Conservation (phyloP, 2,329 filamentous ascomycete species). For the Hypoxylon sp. region DNA sequence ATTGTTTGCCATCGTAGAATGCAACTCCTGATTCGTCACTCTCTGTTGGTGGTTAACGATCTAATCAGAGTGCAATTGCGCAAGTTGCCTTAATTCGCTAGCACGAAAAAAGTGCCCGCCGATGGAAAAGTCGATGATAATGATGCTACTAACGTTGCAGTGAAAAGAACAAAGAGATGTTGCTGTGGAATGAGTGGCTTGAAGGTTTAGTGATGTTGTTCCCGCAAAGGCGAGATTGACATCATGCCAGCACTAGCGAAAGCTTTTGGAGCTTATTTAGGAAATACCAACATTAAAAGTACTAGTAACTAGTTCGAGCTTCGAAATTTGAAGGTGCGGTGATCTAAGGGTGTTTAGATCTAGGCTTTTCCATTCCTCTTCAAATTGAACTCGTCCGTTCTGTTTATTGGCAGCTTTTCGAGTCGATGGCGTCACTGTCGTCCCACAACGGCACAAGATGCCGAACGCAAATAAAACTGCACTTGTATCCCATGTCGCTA, state of each 20-base stretch:
- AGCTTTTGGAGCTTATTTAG: slow-evolving; percentile 38
- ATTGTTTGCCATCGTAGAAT: slow-evolving; percentile 36
- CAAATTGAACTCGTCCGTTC: slow-evolving; percentile 12
- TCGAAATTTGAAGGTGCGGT: slow-evolving; percentile 3
- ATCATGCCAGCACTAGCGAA: slow-evolving; percentile 39
- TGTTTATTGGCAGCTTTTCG: slow-evolving; percentile 21
- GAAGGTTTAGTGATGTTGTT: slow-evolving; percentile 6
- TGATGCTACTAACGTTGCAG: slow-evolving; percentile 11
- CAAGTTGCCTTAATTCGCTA: not conserved
- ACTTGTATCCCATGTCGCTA: slow-evolving; percentile 21
- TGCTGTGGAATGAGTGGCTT: slow-evolving; percentile 35
- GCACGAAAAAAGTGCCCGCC: not conserved
- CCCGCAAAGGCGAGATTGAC: slow-evolving; percentile 36
- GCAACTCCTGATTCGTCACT: not conserved
- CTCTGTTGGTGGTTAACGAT: not conserved
- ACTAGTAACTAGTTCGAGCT: not conserved
- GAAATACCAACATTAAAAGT: slow-evolving; percentile 11
- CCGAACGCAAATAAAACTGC: slow-evolving; percentile 6
- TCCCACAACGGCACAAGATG: slow-evolving; percentile 26
- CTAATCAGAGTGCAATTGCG: not conserved
- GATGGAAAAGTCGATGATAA: slow-evolving; percentile 3
- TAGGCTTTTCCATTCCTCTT: slow-evolving; percentile 28
- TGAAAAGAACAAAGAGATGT: slow-evolving; percentile 28
- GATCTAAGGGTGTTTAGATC: slow-evolving; percentile 14
- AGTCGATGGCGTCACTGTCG: slow-evolving; percentile 43